Evolutionary conservation across 352 stramenopile genomes (phyloP).

Genomic region (Pythium folliculosum): DNA sequence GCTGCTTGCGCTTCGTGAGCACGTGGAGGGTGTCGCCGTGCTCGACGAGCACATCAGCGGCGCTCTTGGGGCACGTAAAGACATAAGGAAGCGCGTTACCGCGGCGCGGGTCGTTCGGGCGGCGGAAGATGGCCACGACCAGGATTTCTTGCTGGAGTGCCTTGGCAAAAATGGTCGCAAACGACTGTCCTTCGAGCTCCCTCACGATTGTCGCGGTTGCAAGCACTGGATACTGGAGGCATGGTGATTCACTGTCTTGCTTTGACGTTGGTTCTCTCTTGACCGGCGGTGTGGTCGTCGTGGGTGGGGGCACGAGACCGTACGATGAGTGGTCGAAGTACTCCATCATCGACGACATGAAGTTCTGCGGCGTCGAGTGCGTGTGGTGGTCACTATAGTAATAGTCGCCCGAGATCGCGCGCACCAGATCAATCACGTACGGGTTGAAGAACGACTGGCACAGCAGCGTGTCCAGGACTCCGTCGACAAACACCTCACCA

Average conservation of each 20-base stretch:
- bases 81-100: constrained; percentile 59
- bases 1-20: constrained; percentile 30
- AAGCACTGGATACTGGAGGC: constrained; percentile 35
- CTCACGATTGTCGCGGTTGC: constrained; percentile 31
- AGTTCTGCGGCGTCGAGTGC: constrained; percentile 31
- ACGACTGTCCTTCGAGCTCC: constrained; percentile 40
- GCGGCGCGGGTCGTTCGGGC: constrained; percentile 32
- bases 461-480: constrained; percentile 58
- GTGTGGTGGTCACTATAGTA: constrained; percentile 39
- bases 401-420: constrained; percentile 48
- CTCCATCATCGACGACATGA: constrained; percentile 35
- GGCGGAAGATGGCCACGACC: constrained; percentile 52
- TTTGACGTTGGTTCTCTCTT: background rate
- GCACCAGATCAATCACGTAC: constrained; percentile 64
- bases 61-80: constrained; percentile 48
- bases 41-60: constrained; percentile 32
- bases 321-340: constrained; percentile 31
- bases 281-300: background rate
- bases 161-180: constrained; percentile 42
- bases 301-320: background rate
- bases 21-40: constrained; percentile 46
- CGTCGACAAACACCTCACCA: constrained; percentile 63
- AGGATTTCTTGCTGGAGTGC: constrained; percentile 46
- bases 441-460: constrained; percentile 78
- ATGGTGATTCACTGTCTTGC: background rate